A percentile compares a stretch with the other conserved stretches of the same genome.
Evolutionary conservation across 2,329 filamentous ascomycete species (phyloP).

Genomic region (Colletotrichum somersetense): DNA sequence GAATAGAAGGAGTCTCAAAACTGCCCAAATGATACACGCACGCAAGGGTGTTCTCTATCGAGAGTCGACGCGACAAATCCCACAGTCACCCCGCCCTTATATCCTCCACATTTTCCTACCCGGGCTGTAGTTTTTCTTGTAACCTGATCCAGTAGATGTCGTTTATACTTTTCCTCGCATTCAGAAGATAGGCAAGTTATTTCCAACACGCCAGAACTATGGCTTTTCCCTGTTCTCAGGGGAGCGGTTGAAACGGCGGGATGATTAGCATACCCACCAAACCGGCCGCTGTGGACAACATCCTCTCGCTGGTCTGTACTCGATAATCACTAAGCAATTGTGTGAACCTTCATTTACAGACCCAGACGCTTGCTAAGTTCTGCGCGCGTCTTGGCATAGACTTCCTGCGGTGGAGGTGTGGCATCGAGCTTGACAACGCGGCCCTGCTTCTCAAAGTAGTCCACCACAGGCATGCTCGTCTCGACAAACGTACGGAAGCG

Average conservation of each 20-base stretch:
- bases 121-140: neutral
- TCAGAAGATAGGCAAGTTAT: neutral
- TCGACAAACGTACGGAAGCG: slow-evolving; percentile 94
- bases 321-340: neutral
- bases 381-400: slow-evolving; percentile 66
- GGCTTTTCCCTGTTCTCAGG: neutral
- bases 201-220: neutral
- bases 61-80: neutral
- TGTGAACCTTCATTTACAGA: slow-evolving; percentile 42
- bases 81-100: neutral
- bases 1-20: neutral
- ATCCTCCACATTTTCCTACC: neutral
- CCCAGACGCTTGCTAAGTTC: slow-evolving; percentile 65
- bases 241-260: neutral
- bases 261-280: too few species aligned
- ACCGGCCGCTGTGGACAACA: neutral
- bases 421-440: slow-evolving; percentile 86
- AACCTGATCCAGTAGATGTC: neutral
- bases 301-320: neutral
- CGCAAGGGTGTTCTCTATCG: neutral
- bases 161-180: neutral
- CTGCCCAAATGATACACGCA: slow-evolving; percentile 6
- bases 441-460: slow-evolving; percentile 81
- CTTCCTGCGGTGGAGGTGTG: slow-evolving; percentile 72
- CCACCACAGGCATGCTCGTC: slow-evolving; percentile 97